Evolutionary conservation across 2,329 filamentous ascomycete species (phyloP), one percentile per base, ranked within the genome.

Genomic region (Chaetomiaceae sp.): DNA sequence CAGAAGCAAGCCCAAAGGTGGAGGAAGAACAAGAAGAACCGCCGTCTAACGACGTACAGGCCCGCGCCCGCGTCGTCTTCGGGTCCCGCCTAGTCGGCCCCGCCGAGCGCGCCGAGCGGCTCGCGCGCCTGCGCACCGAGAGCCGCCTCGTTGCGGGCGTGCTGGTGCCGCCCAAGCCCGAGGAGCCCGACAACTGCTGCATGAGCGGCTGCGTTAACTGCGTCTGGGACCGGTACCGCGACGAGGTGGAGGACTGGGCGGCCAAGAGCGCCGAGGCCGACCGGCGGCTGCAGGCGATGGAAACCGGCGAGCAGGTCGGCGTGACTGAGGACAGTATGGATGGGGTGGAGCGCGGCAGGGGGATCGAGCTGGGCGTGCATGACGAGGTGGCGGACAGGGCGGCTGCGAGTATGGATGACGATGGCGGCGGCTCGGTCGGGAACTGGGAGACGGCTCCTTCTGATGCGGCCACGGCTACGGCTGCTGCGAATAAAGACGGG

Each of bases 171-270:
- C 91, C 90, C 0, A 81, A 81, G 43, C 94, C 94, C 1, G 79
- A 83, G 43, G 92, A 99, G 71, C 94, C 94, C 3, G 94, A 97
- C 65, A 96, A 99, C 67, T 99, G 94, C 78, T 99, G 94, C 72
- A 99, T 99, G 94, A 94, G 89, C 65, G 94, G 94, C 3, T 99
- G 94, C 67, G 92, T 96, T 44, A 91, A 97, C 69, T 99, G 94
- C 69, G 94, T 97, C 2, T 97, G 91, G 91, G 91, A 96, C 63
- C 77, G 83, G 48, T 97, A 85, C 70, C 80, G 91, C 8, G 92
- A 99, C 61, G 94, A 97, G 48, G 78, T 97, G 71, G 91, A 97
- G 69, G 87, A 89, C 53, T 97, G 90, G 89, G 86, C 85, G 4
- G 73, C 75, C 13, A 79, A 83, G 54, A 81, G 79, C 32, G 73